Evolutionary conservation across 2,329 filamentous ascomycete species (phyloP).

Genomic region (Ascochyta koolunga): DNA sequence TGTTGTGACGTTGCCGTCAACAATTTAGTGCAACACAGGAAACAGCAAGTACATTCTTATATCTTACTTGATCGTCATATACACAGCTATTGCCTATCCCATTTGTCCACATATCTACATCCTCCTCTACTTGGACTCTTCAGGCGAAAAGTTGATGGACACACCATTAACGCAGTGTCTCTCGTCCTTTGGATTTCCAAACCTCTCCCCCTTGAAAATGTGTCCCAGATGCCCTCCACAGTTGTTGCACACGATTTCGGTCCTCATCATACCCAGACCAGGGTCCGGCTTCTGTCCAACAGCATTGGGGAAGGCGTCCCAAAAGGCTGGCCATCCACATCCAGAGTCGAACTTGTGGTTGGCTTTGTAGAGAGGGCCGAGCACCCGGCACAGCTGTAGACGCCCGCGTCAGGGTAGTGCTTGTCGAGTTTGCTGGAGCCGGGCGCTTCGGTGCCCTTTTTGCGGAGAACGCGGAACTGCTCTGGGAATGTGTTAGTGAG

Average conservation of each 20-base stretch:
- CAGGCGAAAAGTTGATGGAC: constrained; percentile 81
- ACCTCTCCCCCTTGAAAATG: constrained; percentile 90
- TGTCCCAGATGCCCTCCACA: constrained; percentile 92
- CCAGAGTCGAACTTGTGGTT: constrained; percentile 94
- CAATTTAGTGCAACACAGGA: too few relatives aligned
- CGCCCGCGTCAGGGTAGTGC: constrained; percentile 75
- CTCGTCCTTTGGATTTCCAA: constrained; percentile 86
- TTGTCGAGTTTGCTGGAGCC: constrained; percentile 85
- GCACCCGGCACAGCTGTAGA: constrained; percentile 90
- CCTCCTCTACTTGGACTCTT: constrained; percentile 53
- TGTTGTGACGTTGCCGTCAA: too few relatives aligned
- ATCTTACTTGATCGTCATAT: not conserved
- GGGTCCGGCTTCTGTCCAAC: constrained; percentile 81
- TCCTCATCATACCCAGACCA: constrained; percentile 80
- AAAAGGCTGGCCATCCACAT: constrained; percentile 98
- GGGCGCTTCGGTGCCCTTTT: constrained; percentile 88
- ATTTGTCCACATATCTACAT: not conserved
- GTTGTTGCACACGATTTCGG: constrained; percentile 92
- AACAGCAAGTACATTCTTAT: not conserved
- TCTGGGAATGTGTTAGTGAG: constrained; percentile 60
- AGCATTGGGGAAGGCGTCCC: constrained; percentile 90
- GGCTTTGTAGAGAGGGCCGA: constrained; percentile 89
- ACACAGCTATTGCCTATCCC: not conserved
- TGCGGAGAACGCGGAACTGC: constrained; percentile 90
- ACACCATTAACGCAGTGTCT: constrained; percentile 96